phyloP scores from a whole-genome alignment of 2,329 filamentous ascomycete genomes.

The Dendrostoma leiphaemia region DNA sequence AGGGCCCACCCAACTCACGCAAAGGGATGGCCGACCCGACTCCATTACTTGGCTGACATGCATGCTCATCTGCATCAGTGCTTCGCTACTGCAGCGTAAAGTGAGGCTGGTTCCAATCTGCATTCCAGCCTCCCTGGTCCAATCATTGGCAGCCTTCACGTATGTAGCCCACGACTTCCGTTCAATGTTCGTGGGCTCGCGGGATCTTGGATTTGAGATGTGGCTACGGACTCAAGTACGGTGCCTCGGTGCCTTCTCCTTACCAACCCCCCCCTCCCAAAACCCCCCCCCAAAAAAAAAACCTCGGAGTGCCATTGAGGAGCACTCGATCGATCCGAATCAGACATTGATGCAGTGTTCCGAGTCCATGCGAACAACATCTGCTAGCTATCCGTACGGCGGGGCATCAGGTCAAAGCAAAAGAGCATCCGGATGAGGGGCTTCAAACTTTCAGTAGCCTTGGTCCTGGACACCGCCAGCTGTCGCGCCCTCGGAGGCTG shows the following conservation, averaged over 20 bases:
- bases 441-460: not conserved
- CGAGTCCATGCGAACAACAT: not conserved
- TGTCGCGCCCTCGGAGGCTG: no score
- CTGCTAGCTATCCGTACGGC: not conserved
- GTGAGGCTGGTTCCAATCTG: constrained; percentile 21
- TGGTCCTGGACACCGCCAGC: constrained; percentile 1
- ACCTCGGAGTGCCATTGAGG: no score
- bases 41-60: constrained; percentile 14
- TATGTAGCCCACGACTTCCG: constrained; percentile 15
- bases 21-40: constrained; percentile 9
- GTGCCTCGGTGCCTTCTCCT: no score
- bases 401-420: not conserved
- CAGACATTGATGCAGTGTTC: no score
- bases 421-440: not conserved
- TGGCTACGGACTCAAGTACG: no score
- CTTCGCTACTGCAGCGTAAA: constrained; percentile 20
- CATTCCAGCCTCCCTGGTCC: constrained; percentile 15
- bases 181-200: not conserved
- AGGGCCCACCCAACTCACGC: constrained; percentile 1
- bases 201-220: no score
- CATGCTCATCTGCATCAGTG: constrained; percentile 12
- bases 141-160: constrained; percentile 9
- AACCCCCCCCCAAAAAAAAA: no score
- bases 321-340: no score
- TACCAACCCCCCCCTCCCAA: no score